Conservation (phyloP, 2,329 filamentous ascomycete genomes). For the Tolypocladium tundrense region DNA sequence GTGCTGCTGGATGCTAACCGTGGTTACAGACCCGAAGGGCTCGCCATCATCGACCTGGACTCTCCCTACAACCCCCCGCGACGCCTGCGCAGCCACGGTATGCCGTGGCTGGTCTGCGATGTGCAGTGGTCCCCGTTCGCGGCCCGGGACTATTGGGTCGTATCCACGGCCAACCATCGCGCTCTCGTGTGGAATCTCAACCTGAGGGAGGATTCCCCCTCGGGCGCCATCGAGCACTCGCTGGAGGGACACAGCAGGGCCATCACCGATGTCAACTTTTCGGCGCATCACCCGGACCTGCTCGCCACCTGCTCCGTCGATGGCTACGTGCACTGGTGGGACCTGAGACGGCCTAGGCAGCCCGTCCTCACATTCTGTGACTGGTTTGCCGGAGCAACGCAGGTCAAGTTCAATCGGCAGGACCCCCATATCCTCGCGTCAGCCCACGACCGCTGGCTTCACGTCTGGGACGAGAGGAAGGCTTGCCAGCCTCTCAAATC, state of each 20-base stretch:
- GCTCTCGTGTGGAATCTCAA: conserved; percentile 90
- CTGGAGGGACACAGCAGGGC: conserved; percentile 74
- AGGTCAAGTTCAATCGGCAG: conserved; percentile 90
- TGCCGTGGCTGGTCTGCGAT: conserved; percentile 91
- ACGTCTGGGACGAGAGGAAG: conserved; percentile 83
- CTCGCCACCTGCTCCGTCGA: conserved; percentile 88
- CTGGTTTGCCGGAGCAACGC: conserved; percentile 87
- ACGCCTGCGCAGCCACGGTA: conserved; percentile 68
- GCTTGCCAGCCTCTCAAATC: conserved; percentile 69
- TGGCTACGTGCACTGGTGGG: conserved; percentile 89
- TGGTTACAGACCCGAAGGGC: conserved; percentile 58
- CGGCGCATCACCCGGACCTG: conserved; percentile 80
- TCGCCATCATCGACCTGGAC: conserved; percentile 87
- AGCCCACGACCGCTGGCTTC: conserved; percentile 77
- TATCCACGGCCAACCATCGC: conserved; percentile 88
- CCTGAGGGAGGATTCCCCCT: conserved; percentile 60
- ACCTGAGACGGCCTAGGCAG: conserved; percentile 62
- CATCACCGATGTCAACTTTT: conserved; percentile 95
- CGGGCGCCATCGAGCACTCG: conserved; percentile 71
- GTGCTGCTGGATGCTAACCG: background rate
- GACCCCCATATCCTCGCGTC: conserved; percentile 81
- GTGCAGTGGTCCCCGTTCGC: conserved; percentile 97
- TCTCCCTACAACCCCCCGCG: conserved; percentile 80
- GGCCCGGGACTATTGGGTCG: conserved; percentile 81
- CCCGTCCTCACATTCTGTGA: conserved; percentile 78